These are phyloP conservation scores for Paramecium sonneborni DNA, from an alignment of 73 alveolate species.

Conservation along the genomic window DNA sequence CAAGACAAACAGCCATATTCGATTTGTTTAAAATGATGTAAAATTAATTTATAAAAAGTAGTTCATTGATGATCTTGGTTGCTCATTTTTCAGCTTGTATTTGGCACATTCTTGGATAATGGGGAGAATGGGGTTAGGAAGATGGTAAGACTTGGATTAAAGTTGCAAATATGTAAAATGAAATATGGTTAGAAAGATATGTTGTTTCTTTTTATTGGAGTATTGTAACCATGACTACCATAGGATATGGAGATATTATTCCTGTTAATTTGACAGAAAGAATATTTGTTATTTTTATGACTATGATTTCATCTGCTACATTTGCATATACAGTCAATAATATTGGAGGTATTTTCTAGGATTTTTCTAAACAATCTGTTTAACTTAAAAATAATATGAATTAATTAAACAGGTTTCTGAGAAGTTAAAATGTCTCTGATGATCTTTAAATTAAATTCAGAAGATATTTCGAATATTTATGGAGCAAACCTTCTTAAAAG, in stretches of 20 bases:
- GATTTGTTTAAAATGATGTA: slow-evolving; percentile 42
- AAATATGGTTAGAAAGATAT: slow-evolving; percentile 22
- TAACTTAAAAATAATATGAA: slow-evolving; percentile 38
- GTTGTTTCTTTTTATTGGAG: slow-evolving; percentile 66
- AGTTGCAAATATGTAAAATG: background rate
- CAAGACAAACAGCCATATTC: slow-evolving; percentile 31
- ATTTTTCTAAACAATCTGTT: slow-evolving; percentile 36
- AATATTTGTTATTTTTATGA: slow-evolving; percentile 63
- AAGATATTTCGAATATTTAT: slow-evolving; percentile 53
- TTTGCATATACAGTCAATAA: slow-evolving; percentile 55
- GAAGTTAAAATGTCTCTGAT: slow-evolving; percentile 29
- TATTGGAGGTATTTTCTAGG: slow-evolving; percentile 48
- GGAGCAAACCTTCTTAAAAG: slow-evolving; percentile 49
- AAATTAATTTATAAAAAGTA: background rate
- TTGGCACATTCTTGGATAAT: slow-evolving; percentile 45
- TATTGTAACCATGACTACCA: slow-evolving; percentile 56
- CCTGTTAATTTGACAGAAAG: slow-evolving; percentile 67
- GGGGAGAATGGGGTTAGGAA: slow-evolving; percentile 23
- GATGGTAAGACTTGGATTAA: slow-evolving; percentile 31
- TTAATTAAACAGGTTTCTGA: background rate
- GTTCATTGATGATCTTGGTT: slow-evolving; percentile 14
- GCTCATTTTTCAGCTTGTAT: slow-evolving; percentile 38
- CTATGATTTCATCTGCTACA: slow-evolving; percentile 51
- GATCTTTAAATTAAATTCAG: slow-evolving; percentile 35
- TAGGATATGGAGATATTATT: slow-evolving; percentile 71